Base-by-base conservation (phyloP, 2,329 filamentous ascomycete genomes). In the Apiospora pterosperma region DNA sequence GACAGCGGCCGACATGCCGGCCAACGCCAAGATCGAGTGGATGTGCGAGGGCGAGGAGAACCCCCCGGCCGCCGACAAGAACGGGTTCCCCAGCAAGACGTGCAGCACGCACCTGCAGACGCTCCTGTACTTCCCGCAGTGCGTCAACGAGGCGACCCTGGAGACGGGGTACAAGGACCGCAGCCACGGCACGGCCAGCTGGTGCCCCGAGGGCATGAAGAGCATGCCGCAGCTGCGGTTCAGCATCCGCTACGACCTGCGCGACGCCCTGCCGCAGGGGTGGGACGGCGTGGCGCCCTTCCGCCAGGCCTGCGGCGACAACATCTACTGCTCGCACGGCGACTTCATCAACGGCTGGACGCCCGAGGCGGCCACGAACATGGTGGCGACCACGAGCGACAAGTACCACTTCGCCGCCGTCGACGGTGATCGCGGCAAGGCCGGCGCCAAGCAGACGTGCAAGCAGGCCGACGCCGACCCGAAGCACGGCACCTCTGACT, bases 61-160 rank as follows among this genome's bases (percentile, higher is more conserved):
- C 63, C 66, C 63, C 36, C 58, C 62, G 10, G 64, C 60, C 74
- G 88, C 89, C 3, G 82, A 91, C 25, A 89, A 88, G 10, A 92
- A 92, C 71, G 90, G 89, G 23, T 88, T 90, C 72, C 90, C 90
- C 34, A 90, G 91, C 66, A 88, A 88, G 62, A 90, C 89, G 0
- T 91, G 89, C 11, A 84, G 68, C 83, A 85, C 61, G 87, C 91
- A 12, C 86, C 83, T 61, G 79, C 85, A 67, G 84, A 88, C 75
- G 84, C 88, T 69, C 84, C 85, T 38, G n/a, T 64, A 65, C 42
- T 82, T 81, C 73, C 79, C 75, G 21, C 72, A 79, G 66, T 81
- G 79, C 68, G 76, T 80, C 69, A 76, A 80, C 69, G 41, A 63
- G 44, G 68, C 64, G 55, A 69, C 66, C 23, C 68, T 70, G 42